phyloP scores from a whole-genome alignment of 805 yeast genomes.

The Deakozyma indianensis region DNA sequence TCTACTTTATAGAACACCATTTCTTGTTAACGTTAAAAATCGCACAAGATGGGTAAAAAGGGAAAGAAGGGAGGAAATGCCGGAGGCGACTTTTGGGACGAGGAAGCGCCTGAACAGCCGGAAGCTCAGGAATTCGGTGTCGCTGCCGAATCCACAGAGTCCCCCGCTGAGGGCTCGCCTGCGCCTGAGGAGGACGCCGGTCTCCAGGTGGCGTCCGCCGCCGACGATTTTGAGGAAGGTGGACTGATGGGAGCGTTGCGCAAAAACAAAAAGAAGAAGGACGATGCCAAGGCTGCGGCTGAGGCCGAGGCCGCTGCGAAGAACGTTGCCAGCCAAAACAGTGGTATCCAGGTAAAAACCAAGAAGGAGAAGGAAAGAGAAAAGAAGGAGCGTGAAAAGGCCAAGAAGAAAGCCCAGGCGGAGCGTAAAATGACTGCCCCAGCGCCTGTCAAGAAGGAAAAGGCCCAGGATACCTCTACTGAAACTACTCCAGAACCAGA shows the following conservation, averaged over 20 bases:
- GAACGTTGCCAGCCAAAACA: conserved; percentile 26
- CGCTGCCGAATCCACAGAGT: conserved; percentile 10
- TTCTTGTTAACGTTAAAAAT: too few species aligned
- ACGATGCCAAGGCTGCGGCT: conserved; percentile 35
- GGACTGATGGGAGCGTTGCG: conserved; percentile 79
- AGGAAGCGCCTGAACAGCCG: conserved; percentile 37
- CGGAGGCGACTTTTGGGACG: conserved; percentile 72
- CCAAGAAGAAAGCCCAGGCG: conserved; percentile 79
- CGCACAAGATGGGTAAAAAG: conserved; percentile 39
- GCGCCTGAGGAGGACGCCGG: conserved; percentile 18
- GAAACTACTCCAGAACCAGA: conserved; percentile 26
- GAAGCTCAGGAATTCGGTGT: conserved; percentile 40
- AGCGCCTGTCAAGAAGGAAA: conserved; percentile 45
- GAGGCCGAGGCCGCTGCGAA: conserved; percentile 15
- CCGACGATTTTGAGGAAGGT: conserved; percentile 22
- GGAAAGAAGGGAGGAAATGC: conserved; percentile 41
- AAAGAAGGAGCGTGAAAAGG: conserved; percentile 54
- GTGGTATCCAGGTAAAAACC: conserved; percentile 62
- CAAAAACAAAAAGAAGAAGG: conserved; percentile 65
- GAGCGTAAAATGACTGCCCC: conserved; percentile 65
- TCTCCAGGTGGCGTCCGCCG: conserved; percentile 11
- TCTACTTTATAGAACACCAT: too few species aligned
- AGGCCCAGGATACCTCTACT: conserved; percentile 9
- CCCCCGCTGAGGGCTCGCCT: conserved; percentile 20
- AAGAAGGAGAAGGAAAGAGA: conserved; percentile 96